Percentiles rank a stretch among this genome's conserved stretches.
Evolutionary conservation across 2,329 filamentous ascomycete species (phyloP).

Genomic region (Tricladium varicosporioides): DNA sequence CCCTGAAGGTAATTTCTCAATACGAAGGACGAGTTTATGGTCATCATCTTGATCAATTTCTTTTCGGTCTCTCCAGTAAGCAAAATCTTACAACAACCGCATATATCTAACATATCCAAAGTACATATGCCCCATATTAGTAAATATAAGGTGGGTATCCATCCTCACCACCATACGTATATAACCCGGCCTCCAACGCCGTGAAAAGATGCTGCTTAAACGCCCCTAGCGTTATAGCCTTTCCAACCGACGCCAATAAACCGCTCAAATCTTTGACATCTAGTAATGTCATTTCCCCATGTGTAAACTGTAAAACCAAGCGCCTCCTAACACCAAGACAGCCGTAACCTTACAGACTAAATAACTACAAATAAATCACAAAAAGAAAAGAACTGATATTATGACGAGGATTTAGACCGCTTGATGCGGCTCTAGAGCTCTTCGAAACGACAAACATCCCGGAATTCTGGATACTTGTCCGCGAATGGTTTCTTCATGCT

Average conservation of each 20-base stretch:
- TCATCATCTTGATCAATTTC: background rate
- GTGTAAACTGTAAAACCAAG: background rate
- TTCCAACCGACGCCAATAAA: background rate
- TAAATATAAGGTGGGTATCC: background rate
- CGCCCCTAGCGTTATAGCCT: background rate
- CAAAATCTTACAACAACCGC: background rate
- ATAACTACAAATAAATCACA: background rate
- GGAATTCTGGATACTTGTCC: constrained; percentile 32
- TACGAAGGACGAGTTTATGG: no score
- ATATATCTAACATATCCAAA: background rate
- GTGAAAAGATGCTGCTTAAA: background rate
- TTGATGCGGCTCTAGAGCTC: constrained; percentile 18
- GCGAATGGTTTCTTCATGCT: constrained; percentile 32
- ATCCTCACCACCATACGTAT: background rate
- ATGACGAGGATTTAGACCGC: background rate
- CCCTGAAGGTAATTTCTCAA: no score
- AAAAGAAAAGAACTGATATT: background rate
- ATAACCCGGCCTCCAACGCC: background rate
- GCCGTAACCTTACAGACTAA: background rate
- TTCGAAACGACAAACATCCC: constrained; percentile 30
- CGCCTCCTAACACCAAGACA: background rate
- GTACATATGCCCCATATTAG: background rate
- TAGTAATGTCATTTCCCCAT: background rate
- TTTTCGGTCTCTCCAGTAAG: background rate
- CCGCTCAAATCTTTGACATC: background rate